A percentile compares a stretch with the other conserved stretches of the same genome.
phyloP scores from a whole-genome alignment of 2,329 filamentous ascomycete genomes.

The Tricladium varicosporioides region DNA sequence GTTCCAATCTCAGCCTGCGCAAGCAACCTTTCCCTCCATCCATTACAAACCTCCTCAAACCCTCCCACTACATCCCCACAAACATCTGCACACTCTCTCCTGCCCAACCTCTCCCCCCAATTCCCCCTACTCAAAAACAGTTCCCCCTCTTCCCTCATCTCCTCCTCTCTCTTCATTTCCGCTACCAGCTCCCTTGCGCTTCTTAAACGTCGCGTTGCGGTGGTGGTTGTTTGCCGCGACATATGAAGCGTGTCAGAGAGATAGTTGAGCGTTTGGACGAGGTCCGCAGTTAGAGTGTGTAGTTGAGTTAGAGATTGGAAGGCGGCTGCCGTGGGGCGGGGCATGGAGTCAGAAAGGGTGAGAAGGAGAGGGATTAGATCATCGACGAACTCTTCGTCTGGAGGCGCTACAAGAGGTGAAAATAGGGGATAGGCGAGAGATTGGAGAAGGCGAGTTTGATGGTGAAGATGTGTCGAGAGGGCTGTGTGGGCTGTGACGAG shows the following conservation, averaged over 20 bases:
- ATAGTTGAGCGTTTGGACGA: constrained; percentile 78
- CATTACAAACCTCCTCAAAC: constrained; percentile 86
- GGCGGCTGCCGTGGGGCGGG: constrained; percentile 59
- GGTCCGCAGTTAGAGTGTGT: constrained; percentile 67
- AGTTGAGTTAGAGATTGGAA: constrained; percentile 67
- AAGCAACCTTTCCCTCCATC: constrained; percentile 75
- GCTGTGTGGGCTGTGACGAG: constrained; percentile 74
- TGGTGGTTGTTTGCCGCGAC: constrained; percentile 82
- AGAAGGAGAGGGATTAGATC: constrained; percentile 66
- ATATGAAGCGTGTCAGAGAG: constrained; percentile 92
- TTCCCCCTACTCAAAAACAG: constrained; percentile 77
- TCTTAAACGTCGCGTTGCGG: constrained; percentile 75
- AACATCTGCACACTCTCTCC: constrained; percentile 77
- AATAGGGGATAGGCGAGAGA: constrained; percentile 68
- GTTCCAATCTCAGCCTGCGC: constrained; percentile 45
- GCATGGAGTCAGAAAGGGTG: constrained; percentile 64
- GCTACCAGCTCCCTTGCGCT: constrained; percentile 81
- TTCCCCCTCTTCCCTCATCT: constrained; percentile 78
- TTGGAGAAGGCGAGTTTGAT: constrained; percentile 74
- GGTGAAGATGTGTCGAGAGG: constrained; percentile 69
- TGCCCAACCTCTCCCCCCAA: constrained; percentile 75
- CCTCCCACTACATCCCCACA: constrained; percentile 88
- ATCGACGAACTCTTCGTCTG: constrained; percentile 64
- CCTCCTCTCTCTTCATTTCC: constrained; percentile 81
- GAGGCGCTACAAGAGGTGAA: constrained; percentile 65